Evolutionary conservation across 2,329 filamentous ascomycete species (phyloP).

Genomic region (Coleophoma eucalyptorum): DNA sequence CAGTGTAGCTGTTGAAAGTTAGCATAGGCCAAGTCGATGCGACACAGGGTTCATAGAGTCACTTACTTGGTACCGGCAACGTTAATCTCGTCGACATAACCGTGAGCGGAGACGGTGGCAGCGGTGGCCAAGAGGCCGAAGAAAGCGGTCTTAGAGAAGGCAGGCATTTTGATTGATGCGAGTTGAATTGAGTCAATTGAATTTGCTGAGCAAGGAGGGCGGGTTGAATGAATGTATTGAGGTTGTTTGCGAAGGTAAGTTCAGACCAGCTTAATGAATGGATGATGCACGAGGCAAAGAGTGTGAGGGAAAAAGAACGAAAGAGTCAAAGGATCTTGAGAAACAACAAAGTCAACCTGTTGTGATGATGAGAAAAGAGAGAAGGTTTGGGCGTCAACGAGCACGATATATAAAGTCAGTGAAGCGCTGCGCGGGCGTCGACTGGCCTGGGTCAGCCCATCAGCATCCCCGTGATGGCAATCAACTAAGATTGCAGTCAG

Average conservation of each 20-base stretch:
- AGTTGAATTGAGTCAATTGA: neutral
- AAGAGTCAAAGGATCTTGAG: neutral
- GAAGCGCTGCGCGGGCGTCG: too few species aligned
- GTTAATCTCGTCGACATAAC: conserved; percentile 35
- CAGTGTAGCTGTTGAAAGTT: conserved; percentile 14
- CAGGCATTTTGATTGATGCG: neutral
- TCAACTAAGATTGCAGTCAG: too few species aligned
- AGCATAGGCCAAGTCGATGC: neutral
- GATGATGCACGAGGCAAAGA: neutral
- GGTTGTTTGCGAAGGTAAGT: neutral
- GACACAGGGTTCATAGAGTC: neutral
- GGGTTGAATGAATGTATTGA: neutral
- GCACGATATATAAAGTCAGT: too few species aligned
- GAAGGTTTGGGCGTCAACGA: neutral
- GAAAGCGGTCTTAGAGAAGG: neutral
- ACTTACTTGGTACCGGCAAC: conserved; percentile 38
- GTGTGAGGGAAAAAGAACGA: neutral
- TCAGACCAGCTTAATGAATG: neutral
- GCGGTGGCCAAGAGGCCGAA: conserved; percentile 20
- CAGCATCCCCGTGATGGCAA: too few species aligned
- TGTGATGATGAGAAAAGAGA: neutral
- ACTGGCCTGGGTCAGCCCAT: too few species aligned
- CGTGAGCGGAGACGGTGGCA: conserved; percentile 37
- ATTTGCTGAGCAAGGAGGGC: neutral
- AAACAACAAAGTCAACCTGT: neutral